Evolutionary conservation across 495 filamentous ascomycete genomes (phyloP).

Genomic region (Xylaria scruposa): DNA sequence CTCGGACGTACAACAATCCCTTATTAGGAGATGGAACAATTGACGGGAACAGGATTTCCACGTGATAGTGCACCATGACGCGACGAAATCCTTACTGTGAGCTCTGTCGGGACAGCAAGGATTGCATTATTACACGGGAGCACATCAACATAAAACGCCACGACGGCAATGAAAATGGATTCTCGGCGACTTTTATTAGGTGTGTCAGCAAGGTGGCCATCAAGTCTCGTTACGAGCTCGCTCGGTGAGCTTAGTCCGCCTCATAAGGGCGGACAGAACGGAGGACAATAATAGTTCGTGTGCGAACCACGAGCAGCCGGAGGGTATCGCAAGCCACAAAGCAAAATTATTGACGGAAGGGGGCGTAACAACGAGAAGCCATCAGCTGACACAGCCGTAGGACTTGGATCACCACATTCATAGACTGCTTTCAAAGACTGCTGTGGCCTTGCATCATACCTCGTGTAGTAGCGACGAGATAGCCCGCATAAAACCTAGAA

Average conservation of each 20-base stretch:
- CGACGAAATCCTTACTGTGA: not conserved
- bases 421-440: not conserved
- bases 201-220: not conserved
- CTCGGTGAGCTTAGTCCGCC: not conserved
- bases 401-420: not conserved
- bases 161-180: not conserved
- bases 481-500: slow-evolving; percentile 9
- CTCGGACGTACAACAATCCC: not conserved
- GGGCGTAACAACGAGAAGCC: not conserved
- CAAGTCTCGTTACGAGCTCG: not conserved
- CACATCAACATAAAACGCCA: slow-evolving; percentile 1
- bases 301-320: not conserved
- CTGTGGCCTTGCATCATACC: not conserved
- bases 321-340: not conserved
- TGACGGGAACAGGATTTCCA: not conserved
- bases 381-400: slow-evolving; percentile 17
- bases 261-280: not conserved
- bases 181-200: not conserved
- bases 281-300: not conserved
- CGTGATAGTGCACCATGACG: not conserved
- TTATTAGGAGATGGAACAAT: not conserved
- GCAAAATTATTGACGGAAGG: not conserved
- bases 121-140: slow-evolving; percentile 4
- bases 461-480: not conserved
- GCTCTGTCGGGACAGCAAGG: not conserved